phyloP scores from a whole-genome alignment of 225 moss, liverwort and hornwort species.

The Sphagnum contortum region DNA sequence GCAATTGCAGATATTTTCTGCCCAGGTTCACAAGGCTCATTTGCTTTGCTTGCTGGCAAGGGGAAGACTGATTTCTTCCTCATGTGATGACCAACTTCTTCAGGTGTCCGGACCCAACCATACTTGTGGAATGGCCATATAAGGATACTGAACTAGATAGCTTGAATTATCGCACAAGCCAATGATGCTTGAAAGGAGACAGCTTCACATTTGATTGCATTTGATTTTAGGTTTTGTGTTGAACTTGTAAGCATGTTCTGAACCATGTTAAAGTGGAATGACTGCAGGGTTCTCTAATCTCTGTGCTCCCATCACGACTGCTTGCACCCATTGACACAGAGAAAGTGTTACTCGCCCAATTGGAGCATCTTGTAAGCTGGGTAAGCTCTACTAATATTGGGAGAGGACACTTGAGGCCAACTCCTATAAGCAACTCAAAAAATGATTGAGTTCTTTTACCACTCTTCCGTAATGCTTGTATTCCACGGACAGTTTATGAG shows the following conservation, averaged over 20 bases:
- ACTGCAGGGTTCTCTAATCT: conserved; percentile 70
- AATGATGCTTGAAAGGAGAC: too few species aligned
- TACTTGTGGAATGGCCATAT: too few species aligned
- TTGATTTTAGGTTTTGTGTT: too few species aligned
- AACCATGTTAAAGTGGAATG: too few species aligned
- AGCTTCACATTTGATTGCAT: too few species aligned
- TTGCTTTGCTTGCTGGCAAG: conserved; percentile 75
- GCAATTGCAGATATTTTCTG: conserved; percentile 54
- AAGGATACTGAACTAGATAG: too few species aligned
- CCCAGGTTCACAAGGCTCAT: conserved; percentile 79
- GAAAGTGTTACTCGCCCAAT: conserved; percentile 18
- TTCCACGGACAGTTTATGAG: too few species aligned
- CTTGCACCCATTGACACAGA: conserved; percentile 33
- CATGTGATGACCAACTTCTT: conserved; percentile 63
- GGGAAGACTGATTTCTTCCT: conserved; percentile 62
- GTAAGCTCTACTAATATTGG: conserved; percentile 26
- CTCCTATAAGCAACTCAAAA: too few species aligned
- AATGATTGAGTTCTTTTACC: not conserved
- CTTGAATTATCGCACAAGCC: too few species aligned
- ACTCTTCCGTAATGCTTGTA: not conserved
- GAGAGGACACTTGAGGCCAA: not conserved
- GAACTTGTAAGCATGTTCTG: too few species aligned
- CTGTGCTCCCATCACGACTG: conserved; percentile 59
- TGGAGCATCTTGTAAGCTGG: conserved; percentile 67
- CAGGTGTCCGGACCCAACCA: conserved; percentile 32